Evolutionary conservation across 306 rosid genomes (phyloP).

Genomic region (Castanea crenata): DNA sequence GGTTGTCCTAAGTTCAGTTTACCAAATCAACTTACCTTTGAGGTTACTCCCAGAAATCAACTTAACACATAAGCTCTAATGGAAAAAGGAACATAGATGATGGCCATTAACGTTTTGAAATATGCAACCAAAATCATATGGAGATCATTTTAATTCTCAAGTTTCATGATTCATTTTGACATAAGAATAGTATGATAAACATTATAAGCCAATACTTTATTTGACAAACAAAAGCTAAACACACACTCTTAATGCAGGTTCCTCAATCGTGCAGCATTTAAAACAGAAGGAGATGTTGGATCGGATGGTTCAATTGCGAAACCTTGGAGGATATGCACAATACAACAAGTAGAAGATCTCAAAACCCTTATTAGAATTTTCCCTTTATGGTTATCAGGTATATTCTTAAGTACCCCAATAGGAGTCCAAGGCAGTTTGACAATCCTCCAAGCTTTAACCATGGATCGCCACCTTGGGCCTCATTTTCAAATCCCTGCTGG

Average conservation of each 20-base stretch:
- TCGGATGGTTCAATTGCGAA: slow-evolving; percentile 41
- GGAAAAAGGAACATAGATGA: background rate
- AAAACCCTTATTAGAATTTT: slow-evolving; percentile 42
- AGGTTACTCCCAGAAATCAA: too few relatives aligned
- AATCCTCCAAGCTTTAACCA: slow-evolving; percentile 54
- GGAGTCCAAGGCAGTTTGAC: slow-evolving; percentile 44
- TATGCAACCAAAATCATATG: background rate
- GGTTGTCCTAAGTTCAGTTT: too few relatives aligned
- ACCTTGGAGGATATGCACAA: slow-evolving; percentile 56
- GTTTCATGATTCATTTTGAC: background rate
- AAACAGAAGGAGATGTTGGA: slow-evolving; percentile 42
- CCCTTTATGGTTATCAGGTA: slow-evolving; percentile 49
- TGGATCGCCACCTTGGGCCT: slow-evolving; percentile 54
- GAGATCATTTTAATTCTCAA: background rate
- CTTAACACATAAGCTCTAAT: too few relatives aligned
- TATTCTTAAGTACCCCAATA: slow-evolving; percentile 47
- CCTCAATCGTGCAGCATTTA: slow-evolving; percentile 48
- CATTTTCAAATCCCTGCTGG: slow-evolving; percentile 54
- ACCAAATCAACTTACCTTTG: too few relatives aligned
- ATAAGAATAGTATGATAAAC: background rate
- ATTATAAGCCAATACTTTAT: too few relatives aligned
- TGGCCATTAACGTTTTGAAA: background rate
- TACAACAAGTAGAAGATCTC: slow-evolving; percentile 61
- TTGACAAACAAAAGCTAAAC: background rate
- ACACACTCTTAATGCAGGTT: slow-evolving; percentile 31